Percentiles rank a stretch among this genome's conserved stretches.
Conservation (phyloP, 208 protist species). For the Entamoeba histolytica region DNA sequence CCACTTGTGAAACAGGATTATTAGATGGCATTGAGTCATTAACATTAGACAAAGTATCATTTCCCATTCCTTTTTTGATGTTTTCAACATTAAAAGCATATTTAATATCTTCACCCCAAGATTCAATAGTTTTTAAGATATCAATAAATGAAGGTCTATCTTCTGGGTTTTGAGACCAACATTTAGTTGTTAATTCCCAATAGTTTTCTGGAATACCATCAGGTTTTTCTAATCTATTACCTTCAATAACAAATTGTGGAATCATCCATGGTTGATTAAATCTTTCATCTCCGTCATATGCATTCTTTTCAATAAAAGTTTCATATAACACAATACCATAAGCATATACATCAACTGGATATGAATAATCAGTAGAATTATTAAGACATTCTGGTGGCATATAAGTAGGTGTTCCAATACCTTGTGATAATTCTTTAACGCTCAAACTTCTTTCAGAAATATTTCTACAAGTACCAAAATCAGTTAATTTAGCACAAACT, state of each 20-base stretch:
- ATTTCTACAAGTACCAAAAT: neutral
- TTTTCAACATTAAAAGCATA: neutral
- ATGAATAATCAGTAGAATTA: neutral
- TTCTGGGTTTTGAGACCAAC: neutral
- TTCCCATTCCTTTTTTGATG: neutral
- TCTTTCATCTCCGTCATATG: neutral
- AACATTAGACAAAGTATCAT: too few relatives aligned
- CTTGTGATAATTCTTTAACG: neutral
- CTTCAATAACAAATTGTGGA: neutral
- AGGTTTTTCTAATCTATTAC: neutral
- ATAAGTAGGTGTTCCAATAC: neutral
- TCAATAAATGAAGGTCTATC: neutral
- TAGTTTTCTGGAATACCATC: neutral
- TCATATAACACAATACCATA: neutral
- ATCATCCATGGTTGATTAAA: neutral
- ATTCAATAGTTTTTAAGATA: neutral
- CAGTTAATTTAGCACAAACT: neutral
- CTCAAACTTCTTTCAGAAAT: neutral
- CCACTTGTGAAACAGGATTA: too few relatives aligned
- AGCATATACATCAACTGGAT: neutral
- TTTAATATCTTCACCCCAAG: neutral
- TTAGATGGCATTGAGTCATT: too few relatives aligned
- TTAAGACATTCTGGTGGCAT: neutral
- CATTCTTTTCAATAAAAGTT: neutral
- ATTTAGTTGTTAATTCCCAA: neutral